A percentile compares a stretch with the other conserved stretches of the same genome.
Evolutionary conservation across 805 yeast genomes (phyloP).

Genomic region (Lachancea cidri): DNA sequence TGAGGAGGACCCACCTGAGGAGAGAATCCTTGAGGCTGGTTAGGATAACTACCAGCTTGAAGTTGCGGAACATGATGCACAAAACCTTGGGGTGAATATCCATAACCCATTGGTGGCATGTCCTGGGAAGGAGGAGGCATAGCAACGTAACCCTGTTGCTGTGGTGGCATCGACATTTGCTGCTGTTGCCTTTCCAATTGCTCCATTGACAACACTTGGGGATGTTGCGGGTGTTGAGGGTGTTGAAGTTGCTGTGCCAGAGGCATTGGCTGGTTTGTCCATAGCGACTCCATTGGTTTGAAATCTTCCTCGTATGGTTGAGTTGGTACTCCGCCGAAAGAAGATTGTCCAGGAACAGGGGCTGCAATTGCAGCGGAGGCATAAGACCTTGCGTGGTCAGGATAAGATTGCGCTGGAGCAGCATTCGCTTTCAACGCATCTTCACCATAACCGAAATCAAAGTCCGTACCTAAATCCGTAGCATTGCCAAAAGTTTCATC

Average conservation of each 20-base stretch:
- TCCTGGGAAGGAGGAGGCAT: slow-evolving; percentile 19
- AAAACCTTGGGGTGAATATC: slow-evolving; percentile 25
- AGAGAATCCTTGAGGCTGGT: slow-evolving; percentile 9
- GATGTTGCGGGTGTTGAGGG: slow-evolving; percentile 12
- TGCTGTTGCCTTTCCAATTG: slow-evolving; percentile 65
- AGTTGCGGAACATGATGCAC: slow-evolving; percentile 25
- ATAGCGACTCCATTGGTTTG: slow-evolving; percentile 68
- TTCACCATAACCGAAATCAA: slow-evolving; percentile 32
- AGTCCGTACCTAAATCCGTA: slow-evolving; percentile 31
- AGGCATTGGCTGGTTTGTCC: slow-evolving; percentile 41
- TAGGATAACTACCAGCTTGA: slow-evolving; percentile 2
- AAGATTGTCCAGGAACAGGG: slow-evolving; percentile 21
- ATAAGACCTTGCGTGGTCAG: slow-evolving; percentile 6
- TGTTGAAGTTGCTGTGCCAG: slow-evolving; percentile 18
- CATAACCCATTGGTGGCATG: slow-evolving; percentile 21
- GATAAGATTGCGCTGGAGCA: slow-evolving; percentile 2
- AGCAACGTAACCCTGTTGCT: slow-evolving; percentile 23
- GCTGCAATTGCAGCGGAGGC: slow-evolving; percentile 37
- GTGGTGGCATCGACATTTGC: slow-evolving; percentile 25
- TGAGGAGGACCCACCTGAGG: slow-evolving; percentile 20
- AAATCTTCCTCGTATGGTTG: slow-evolving; percentile 31
- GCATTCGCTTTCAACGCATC: slow-evolving; percentile 10
- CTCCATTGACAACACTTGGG: slow-evolving; percentile 58
- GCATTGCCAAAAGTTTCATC: slow-evolving; percentile 31
- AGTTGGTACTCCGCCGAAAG: background rate